These are phyloP conservation scores for Aureobasidium sp. DNA, from an alignment of 2,329 filamentous ascomycete species.

Conservation along the genomic window DNA sequence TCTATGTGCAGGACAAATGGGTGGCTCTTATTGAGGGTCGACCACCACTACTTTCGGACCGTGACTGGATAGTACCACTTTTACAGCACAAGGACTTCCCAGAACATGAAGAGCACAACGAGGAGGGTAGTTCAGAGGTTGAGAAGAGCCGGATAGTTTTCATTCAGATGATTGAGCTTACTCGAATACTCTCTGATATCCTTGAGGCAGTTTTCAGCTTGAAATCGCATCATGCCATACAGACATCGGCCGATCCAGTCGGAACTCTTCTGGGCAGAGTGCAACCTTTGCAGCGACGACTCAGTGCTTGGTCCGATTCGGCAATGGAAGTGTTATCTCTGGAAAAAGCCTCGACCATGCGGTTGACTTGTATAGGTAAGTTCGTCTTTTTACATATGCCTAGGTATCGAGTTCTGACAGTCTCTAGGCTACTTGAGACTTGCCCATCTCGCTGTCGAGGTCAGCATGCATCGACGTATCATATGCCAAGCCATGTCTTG, in stretches of 20 bases:
- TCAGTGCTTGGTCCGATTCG: constrained; percentile 23
- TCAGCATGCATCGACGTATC: constrained; percentile 39
- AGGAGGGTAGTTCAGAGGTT: constrained; percentile 26
- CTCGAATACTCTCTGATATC: constrained; percentile 22
- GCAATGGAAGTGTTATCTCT: constrained; percentile 23
- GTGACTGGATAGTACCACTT: constrained; percentile 24
- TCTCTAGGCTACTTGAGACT: constrained; percentile 37
- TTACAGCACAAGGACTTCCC: constrained; percentile 26
- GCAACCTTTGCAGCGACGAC: constrained; percentile 23
- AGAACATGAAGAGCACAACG: constrained; percentile 24
- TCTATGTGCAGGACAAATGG: constrained; percentile 28
- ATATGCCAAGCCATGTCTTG: constrained; percentile 24
- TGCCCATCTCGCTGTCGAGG: constrained; percentile 41
- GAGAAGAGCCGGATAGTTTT: constrained; percentile 24
- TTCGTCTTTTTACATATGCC: not conserved
- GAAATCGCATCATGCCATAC: constrained; percentile 18
- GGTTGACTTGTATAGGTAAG: constrained; percentile 28
- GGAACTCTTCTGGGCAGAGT: constrained; percentile 19
- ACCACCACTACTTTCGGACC: constrained; percentile 21
- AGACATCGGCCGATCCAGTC: constrained; percentile 18
- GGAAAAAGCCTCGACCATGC: constrained; percentile 24
- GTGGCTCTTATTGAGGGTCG: constrained; percentile 24
- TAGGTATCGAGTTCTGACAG: not conserved
- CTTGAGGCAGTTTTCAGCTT: constrained; percentile 21
- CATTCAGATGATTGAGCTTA: constrained; percentile 25